Base-by-base conservation (phyloP, 306 rosid species). In the Cicer judaicum region DNA sequence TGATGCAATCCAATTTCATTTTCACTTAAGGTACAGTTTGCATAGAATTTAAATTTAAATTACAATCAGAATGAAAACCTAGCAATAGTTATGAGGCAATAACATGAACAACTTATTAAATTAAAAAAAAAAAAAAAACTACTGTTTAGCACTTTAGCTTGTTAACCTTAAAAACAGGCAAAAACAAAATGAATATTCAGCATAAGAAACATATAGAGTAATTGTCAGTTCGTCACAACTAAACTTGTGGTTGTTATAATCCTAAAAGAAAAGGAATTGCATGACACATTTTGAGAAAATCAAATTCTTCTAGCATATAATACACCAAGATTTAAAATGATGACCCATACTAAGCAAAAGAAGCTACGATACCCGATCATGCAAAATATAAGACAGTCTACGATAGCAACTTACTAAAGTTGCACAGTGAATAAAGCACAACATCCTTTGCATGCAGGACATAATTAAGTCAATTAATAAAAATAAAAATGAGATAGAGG, bases 121-220 rank as follows among this genome's bases (percentile, higher is more conserved):
- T 64, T 72, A 16, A 64, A 52, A 73, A 66, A 73, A 72, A 79
- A 73, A 72, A 19, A 53, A 52, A 16, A 77, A 11, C 65, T 15
- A 18, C 14, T 8, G 19, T 50, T 41, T 41, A 29, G 70, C 43
- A 2, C 34, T 24, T 24, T 24, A 24, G 34, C 34, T 24, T 24
- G 4, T 2, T 24, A 24, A 50, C 39, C 63, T 61, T 21, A 8
- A 39, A 24, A 50, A 40, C 24, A 63, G 62, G n/a, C 43, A 55
- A 55, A 18, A 24, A 24, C 11, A 13, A 53, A 60, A 47, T 7
- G 64, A 7, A 21, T 15, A 49, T 49, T 21, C 13, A 43, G 46
- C 7, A 24, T 2, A 70, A 19, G 34, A 2, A 3, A 24, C 34
- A 24, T 24, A 24, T 24, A 24, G 34, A 24, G 34, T 24, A 24